Evolutionary conservation across 1,284 basidiomycete genomes (phyloP), one percentile per base, ranked within the genome.

Genomic region (Microbotryum saponariae): DNA sequence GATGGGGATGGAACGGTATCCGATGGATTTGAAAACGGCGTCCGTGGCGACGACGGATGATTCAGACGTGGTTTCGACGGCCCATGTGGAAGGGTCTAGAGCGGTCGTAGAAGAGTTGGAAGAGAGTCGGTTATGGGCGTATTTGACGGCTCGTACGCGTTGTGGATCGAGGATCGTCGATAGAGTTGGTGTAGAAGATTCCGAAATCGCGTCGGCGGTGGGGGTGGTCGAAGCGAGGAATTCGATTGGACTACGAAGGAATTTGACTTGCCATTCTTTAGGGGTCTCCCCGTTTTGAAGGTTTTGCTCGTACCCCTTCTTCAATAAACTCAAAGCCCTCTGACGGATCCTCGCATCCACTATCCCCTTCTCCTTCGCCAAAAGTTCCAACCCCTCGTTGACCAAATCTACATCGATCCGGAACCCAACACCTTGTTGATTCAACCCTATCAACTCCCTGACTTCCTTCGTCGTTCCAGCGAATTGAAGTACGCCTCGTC

Each of bases 381-480:
- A 71, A 5, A 73, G 70, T 14, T 54, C 64, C 48, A 76, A 69
- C 0, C 79, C 78, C 31, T 76, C 60, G 0, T 71, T 68, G 58
- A 79, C 70, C 48, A 77, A 59, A 2, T 51, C 54, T 27, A 62
- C 53, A 31, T 76, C 72, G 3, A 78, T 69, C 6, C 75, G 75
- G 80, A 93, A 84, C 12, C 82, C 80, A 0, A 85, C 83, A 49
- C 85, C 82, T 2, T 85, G 80, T 18, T 97, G 82, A 52, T 82
- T 82, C 68, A 91, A 83, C 0, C 37, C 37, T 14, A 42, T 42
- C 81, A 97, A 83, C 77, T 98, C 94, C 29, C 94, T 80, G 4
- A 97, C 80, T 76, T 98, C 96, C 76, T 97, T 97, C 54, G 89
- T 87, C 1, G 92, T 94, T 73, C 94, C 97, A 0, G 91, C 88